phyloP scores from a whole-genome alignment of 257 asterid species.

The Fraxinus americana region DNA sequence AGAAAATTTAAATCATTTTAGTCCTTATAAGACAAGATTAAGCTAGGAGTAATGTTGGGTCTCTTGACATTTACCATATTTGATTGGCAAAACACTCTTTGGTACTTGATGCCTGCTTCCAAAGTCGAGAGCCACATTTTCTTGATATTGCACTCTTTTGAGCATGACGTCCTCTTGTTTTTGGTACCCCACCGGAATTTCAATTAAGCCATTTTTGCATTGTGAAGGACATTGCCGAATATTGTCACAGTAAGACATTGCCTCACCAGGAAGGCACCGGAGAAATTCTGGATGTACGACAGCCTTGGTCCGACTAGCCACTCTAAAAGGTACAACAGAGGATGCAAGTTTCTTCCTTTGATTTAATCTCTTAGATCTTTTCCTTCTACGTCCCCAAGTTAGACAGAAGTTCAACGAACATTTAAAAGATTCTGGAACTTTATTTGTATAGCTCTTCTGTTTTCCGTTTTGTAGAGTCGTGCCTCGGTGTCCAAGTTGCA shows the following conservation, averaged over 20 bases:
- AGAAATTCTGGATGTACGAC: conserved; percentile 17
- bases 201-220: not conserved
- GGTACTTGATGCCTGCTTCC: not conserved
- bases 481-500: not conserved
- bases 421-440: conserved; percentile 24
- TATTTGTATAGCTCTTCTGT: conserved; percentile 15
- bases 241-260: not conserved
- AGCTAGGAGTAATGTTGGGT: not conserved
- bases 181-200: not conserved
- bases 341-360: conserved; percentile 3
- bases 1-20: not conserved
- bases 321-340: not conserved
- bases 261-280: not conserved
- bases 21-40: not conserved
- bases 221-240: not conserved
- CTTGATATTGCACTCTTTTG: not conserved
- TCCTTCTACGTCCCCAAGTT: conserved; percentile 10
- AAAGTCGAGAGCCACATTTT: conserved; percentile 1
- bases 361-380: conserved; percentile 4
- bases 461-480: conserved; percentile 7
- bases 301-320: not conserved
- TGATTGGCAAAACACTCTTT: not conserved
- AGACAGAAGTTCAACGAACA: conserved; percentile 1
- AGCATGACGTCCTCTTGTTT: not conserved
- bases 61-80: conserved; percentile 16